These are phyloP conservation scores for Crithidia brevicula DNA, from an alignment of 208 protist genomes.

Conservation along the genomic window DNA sequence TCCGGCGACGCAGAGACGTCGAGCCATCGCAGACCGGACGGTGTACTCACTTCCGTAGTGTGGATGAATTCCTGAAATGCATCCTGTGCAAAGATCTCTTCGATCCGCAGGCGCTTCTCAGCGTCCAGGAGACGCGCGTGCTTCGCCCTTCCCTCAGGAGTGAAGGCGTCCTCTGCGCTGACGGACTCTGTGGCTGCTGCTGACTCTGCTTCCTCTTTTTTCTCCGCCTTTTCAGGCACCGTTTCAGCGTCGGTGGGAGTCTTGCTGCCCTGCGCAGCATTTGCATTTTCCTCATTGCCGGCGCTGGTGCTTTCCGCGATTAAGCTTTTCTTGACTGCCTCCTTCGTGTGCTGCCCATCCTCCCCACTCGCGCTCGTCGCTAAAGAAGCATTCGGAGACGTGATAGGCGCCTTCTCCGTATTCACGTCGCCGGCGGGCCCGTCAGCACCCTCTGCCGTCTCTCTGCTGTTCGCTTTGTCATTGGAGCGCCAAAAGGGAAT, in stretches of 20 bases:
- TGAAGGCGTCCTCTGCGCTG: not conserved
- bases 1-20: constrained; percentile 39
- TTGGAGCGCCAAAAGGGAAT: too few species aligned
- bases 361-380: too few species aligned
- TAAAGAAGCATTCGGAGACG: too few species aligned
- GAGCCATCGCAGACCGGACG: constrained; percentile 48
- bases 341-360: too few species aligned
- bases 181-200: not conserved
- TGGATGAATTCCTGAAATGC: constrained; percentile 36
- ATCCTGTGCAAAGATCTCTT: constrained; percentile 33
- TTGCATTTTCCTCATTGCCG: too few species aligned
- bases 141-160: not conserved
- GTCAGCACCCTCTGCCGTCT: too few species aligned
- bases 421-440: too few species aligned
- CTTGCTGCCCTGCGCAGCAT: not conserved
- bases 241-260: not conserved
- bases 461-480: too few species aligned
- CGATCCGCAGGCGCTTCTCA: constrained; percentile 27
- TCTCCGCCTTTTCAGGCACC: not conserved
- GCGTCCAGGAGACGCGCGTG: constrained; percentile 21
- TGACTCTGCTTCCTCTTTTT: constrained; percentile 12
- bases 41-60: constrained; percentile 52
- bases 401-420: too few species aligned
- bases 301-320: too few species aligned
- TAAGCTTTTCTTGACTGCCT: too few species aligned